phyloP scores from a whole-genome alignment of 1,284 basidiomycete species.

The Trametes hirsuta region DNA sequence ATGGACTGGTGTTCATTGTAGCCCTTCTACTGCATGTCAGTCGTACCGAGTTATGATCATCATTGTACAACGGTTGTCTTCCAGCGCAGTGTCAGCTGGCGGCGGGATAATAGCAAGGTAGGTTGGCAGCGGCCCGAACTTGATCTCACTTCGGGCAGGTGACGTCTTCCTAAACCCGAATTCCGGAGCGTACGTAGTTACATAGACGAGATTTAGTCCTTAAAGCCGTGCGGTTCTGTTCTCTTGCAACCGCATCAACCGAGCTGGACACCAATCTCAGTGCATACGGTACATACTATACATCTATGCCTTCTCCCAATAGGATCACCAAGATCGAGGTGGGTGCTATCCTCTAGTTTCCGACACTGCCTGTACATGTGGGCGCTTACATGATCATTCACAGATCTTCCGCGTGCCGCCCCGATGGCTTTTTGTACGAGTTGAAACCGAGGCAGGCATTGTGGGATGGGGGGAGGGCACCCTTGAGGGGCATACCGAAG shows the following conservation, averaged over 20 bases:
- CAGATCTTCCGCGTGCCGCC: conserved; percentile 73
- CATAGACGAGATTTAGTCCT: too few relatives aligned
- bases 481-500: conserved; percentile 75
- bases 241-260: too few relatives aligned
- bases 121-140: too few relatives aligned
- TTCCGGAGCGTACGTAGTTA: background rate
- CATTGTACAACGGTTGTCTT: too few relatives aligned
- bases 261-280: too few relatives aligned
- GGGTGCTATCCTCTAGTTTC: background rate
- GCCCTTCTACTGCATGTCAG: too few relatives aligned
- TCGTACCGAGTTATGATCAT: too few relatives aligned
- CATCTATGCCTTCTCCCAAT: conserved; percentile 11
- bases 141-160: background rate
- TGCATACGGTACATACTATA: background rate
- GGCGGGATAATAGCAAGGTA: too few relatives aligned
- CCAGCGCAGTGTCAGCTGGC: too few relatives aligned
- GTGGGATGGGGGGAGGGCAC: conserved; percentile 76
- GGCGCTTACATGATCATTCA: too few relatives aligned
- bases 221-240: too few relatives aligned
- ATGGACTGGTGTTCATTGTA: too few relatives aligned
- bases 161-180: background rate
- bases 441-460: conserved; percentile 68
- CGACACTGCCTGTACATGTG: background rate
- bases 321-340: conserved; percentile 31
- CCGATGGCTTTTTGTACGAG: conserved; percentile 77